Evolutionary conservation across 495 filamentous ascomycete genomes (phyloP).

Genomic region (Talaromyces stipitatus): DNA sequence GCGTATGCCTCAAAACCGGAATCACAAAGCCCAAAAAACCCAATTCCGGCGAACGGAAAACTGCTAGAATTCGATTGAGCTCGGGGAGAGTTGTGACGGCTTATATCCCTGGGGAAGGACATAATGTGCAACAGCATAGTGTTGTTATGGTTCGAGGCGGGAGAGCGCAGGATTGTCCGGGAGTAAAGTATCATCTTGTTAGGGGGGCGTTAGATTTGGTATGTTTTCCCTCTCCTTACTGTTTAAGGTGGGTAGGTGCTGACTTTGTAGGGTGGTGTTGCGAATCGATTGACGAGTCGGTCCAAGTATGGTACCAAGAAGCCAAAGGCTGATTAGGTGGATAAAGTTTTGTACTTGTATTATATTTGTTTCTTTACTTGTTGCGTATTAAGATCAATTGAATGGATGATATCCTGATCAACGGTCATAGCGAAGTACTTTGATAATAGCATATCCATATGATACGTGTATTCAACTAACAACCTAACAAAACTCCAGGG

Average conservation of each 20-base stretch:
- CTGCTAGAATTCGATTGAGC: constrained; percentile 78
- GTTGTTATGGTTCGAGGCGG: constrained; percentile 92
- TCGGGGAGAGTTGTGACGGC: constrained; percentile 78
- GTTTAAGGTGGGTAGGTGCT: not conserved
- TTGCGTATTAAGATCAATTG: not conserved
- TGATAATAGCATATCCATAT: too few relatives aligned
- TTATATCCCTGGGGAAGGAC: constrained; percentile 95
- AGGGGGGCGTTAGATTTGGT: constrained; percentile 92
- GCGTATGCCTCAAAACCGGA: constrained; percentile 87
- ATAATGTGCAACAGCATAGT: constrained; percentile 98
- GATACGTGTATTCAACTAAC: too few relatives aligned
- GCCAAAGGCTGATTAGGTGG: constrained; percentile 58
- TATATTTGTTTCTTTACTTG: constrained; percentile 2
- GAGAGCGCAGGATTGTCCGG: constrained; percentile 91
- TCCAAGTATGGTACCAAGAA: constrained; percentile 99
- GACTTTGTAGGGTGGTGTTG: constrained; percentile 72
- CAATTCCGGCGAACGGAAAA: constrained; percentile 93
- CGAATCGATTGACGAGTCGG: constrained; percentile 68
- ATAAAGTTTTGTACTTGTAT: not conserved
- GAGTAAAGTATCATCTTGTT: constrained; percentile 92
- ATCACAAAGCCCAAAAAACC: constrained; percentile 96
- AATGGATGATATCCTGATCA: too few relatives aligned
- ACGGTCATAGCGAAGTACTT: too few relatives aligned
- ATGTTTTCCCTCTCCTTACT: constrained; percentile 26
- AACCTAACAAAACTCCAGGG: too few relatives aligned